Percentiles rank a stretch among this genome's conserved stretches.
Evolutionary conservation across 2,329 filamentous ascomycete genomes (phyloP).

Genomic region (Phoma sp.): DNA sequence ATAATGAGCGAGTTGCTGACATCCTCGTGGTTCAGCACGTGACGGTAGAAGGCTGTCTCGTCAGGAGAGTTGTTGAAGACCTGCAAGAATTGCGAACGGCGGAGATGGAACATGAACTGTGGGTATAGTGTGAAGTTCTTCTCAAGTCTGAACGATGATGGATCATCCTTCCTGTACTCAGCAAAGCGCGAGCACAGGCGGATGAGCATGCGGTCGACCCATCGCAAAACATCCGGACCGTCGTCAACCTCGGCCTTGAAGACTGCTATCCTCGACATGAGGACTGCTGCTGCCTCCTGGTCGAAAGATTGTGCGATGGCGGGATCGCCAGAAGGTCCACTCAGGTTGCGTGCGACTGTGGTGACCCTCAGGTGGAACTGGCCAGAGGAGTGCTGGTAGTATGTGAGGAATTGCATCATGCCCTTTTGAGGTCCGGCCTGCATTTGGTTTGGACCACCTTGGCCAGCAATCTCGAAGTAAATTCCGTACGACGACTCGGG

Average conservation of each 20-base stretch:
- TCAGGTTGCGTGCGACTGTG: conserved; percentile 88
- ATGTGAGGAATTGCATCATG: conserved; percentile 97
- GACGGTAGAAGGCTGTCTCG: conserved; percentile 98
- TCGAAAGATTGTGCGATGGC: conserved; percentile 97
- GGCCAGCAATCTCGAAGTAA: conserved; percentile 96
- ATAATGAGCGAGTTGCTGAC: conserved; percentile 96
- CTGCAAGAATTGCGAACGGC: conserved; percentile 95
- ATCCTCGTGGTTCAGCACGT: conserved; percentile 96
- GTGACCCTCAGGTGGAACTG: conserved; percentile 96
- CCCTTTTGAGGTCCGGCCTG: conserved; percentile 88
- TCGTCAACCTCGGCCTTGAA: conserved; percentile 99
- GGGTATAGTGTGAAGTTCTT: conserved; percentile 99
- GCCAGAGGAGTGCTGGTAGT: conserved; percentile 96
- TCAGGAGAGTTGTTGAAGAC: conserved; percentile 99
- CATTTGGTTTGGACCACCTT: conserved; percentile 83
- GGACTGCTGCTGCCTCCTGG: conserved; percentile 93
- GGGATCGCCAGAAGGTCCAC: conserved; percentile 91
- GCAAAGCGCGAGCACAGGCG: conserved; percentile 94
- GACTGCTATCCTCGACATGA: conserved; percentile 99
- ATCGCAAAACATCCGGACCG: conserved; percentile 94
- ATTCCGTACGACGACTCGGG: conserved; percentile 92
- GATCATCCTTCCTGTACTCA: conserved; percentile 97
- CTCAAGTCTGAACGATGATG: conserved; percentile 86
- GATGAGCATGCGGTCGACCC: conserved; percentile 99
- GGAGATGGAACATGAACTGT: conserved; percentile 99